Evolutionary conservation across 805 yeast species (phyloP), one percentile per base, ranked within the genome.

Genomic region (Yarrowia deformans): DNA sequence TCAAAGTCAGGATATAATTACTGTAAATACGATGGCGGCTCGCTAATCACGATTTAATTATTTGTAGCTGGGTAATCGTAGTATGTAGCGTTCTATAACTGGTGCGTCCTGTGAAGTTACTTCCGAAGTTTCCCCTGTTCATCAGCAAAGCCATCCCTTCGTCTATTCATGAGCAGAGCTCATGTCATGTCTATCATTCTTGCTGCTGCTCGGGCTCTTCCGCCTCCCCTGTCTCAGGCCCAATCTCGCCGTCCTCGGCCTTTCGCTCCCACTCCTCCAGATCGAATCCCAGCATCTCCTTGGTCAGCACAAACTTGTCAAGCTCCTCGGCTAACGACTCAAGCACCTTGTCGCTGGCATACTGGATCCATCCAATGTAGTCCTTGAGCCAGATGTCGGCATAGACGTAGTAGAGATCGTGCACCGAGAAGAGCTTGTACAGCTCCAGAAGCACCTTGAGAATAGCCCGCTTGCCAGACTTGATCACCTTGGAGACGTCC

Each of bases 371-470:
- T 16, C 88, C 81, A 69, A 90, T 83, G 71, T 91, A 80, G 76
- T 93, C 97, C 73, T 90, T 92, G 6, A 92, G 72, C 81, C 91
- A 83, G 0, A 93, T 83, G 75, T 86, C 87, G 75, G 90, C 90
- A 76, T 93, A 93, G 7, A 91, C 92, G 75, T 92, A 91, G 76
- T 92, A 92, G 23, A 89, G 84, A 74, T 92, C 97, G 75, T 92
- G 97, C 10, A 70, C 58, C 7, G 71, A 71, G 77, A 93, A 93
- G 12, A 90, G 79, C 75, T 90, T 94, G 72, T 90, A 84, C 16
- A 87, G 77, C 8, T 84, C 85, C 39, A 93, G 78, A 32, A 94
- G 75, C 0, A 84, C 80, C 72, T 85, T 84, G 43, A 93, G 79
- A 0, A 93, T 83, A 14, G 84, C 82, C 61, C 90, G 80, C 74